phyloP scores from a whole-genome alignment of 2,329 filamentous ascomycete genomes.

The Colletotrichum sp. region DNA sequence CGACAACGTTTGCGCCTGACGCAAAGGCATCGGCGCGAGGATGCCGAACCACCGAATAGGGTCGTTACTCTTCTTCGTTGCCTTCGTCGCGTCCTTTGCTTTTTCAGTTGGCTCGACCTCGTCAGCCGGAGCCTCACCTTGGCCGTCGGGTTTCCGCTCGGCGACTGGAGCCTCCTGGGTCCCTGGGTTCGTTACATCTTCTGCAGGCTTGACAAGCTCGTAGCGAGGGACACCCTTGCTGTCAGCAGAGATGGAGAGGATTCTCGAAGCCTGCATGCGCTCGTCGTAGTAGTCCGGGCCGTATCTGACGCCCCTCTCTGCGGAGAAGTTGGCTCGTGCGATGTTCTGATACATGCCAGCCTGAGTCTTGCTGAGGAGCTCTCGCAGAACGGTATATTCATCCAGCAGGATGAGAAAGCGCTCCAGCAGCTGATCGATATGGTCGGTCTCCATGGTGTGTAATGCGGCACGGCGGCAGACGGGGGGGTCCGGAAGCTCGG shows the following conservation, averaged over 20 bases:
- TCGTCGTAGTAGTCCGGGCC: slow-evolving; percentile 76
- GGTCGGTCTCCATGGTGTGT: slow-evolving; percentile 25
- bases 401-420: slow-evolving; percentile 71
- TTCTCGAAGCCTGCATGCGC: slow-evolving; percentile 69
- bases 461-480: background rate
- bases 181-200: slow-evolving; percentile 7
- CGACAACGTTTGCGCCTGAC: slow-evolving; percentile 65
- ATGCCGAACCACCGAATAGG: slow-evolving; percentile 66
- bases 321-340: slow-evolving; percentile 78
- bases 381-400: slow-evolving; percentile 67
- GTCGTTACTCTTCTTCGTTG: slow-evolving; percentile 39
- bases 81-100: background rate
- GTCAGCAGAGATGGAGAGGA: slow-evolving; percentile 37
- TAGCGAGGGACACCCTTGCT: slow-evolving; percentile 25
- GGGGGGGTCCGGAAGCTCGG: background rate
- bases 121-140: background rate
- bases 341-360: slow-evolving; percentile 62
- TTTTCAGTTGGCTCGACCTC: slow-evolving; percentile 8
- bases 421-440: slow-evolving; percentile 68
- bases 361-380: slow-evolving; percentile 58
- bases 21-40: slow-evolving; percentile 56
- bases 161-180: slow-evolving; percentile 12
- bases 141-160: background rate
- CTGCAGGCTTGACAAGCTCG: slow-evolving; percentile 21
- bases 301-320: slow-evolving; percentile 67